These are phyloP conservation scores for Cenchrus fungigraminus DNA, from an alignment of 176 grass and related monocot genomes.

Conservation along the genomic window DNA sequence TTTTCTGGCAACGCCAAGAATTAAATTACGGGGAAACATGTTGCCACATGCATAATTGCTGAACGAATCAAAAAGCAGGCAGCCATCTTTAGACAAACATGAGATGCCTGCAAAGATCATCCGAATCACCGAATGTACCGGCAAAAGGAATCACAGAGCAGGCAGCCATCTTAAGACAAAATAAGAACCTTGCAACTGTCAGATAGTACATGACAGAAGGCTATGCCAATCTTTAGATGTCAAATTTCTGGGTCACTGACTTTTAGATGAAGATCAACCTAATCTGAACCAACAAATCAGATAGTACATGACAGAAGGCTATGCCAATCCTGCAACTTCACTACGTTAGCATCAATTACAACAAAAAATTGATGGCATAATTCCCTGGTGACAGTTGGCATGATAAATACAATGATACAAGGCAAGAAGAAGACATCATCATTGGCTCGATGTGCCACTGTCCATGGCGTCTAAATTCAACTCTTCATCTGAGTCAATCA, in stretches of 20 bases:
- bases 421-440: slow-evolving; percentile 2
- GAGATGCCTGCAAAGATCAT: background rate
- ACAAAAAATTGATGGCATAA: slow-evolving; percentile 21
- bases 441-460: slow-evolving; percentile 55
- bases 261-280: background rate
- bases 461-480: slow-evolving; percentile 83
- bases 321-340: background rate
- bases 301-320: background rate
- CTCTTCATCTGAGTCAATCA: slow-evolving; percentile 95
- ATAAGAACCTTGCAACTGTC: background rate
- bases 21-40: background rate
- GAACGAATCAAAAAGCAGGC: background rate
- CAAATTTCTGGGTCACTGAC: background rate
- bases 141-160: background rate
- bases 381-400: background rate
- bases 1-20: background rate
- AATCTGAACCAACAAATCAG: background rate
- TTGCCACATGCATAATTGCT: background rate
- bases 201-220: too few species aligned
- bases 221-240: background rate
- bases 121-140: background rate
- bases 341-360: slow-evolving; percentile 11
- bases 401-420: slow-evolving; percentile 35
- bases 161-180: background rate
- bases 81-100: background rate